phyloP scores from a whole-genome alignment of 495 filamentous ascomycete genomes.

The Podospora pseudocomata region DNA sequence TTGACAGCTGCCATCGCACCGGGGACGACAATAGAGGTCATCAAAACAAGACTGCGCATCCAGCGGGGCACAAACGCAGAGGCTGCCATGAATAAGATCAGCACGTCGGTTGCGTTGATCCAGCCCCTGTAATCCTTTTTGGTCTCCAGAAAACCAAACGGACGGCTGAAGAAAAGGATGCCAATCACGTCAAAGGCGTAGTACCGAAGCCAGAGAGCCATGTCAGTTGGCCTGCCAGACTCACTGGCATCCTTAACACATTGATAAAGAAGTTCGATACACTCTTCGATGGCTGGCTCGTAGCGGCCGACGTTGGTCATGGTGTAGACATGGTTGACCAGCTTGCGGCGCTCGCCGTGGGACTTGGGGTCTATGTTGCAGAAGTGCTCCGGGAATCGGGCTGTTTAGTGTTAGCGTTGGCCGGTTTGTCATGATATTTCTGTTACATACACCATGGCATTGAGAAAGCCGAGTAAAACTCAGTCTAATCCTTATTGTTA shows the following conservation, averaged over 20 bases:
- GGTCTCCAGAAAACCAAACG: neutral
- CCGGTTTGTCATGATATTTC: neutral
- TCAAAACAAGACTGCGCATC: neutral
- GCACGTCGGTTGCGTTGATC: neutral
- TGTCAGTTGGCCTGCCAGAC: neutral
- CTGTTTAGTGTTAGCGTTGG: neutral
- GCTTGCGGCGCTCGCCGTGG: neutral
- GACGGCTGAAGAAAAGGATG: conserved; percentile 1
- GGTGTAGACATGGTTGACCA: conserved; percentile 5
- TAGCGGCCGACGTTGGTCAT: conserved; percentile 7
- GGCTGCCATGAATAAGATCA: neutral
- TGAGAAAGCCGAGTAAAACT: conserved; percentile 4
- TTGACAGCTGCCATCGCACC: neutral
- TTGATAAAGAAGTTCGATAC: neutral
- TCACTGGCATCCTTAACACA: neutral
- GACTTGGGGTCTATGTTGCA: neutral
- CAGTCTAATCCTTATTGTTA: neutral
- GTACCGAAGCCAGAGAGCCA: neutral
- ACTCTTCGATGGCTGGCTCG: neutral
- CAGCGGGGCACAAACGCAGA: neutral
- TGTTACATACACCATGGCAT: neutral
- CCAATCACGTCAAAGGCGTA: conserved; percentile 10
- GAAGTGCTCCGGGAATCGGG: conserved; percentile 7
- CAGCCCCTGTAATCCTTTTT: conserved; percentile 2
- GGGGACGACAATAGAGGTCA: neutral